Evolutionary conservation across 768 basidiomycete species (phyloP).

Genomic region (Stropharia rugosoannulata): DNA sequence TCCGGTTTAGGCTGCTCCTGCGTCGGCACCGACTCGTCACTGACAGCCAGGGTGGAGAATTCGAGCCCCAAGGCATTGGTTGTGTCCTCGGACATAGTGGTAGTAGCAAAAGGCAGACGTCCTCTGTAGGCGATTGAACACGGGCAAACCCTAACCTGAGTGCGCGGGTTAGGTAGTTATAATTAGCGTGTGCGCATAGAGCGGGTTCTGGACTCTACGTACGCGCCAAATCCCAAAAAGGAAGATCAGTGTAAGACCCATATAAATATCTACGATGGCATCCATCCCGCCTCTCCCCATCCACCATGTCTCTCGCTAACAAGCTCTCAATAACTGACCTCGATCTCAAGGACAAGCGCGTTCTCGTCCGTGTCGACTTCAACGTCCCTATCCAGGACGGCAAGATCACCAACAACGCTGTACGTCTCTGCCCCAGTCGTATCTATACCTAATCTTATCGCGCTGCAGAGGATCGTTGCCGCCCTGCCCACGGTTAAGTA

Average conservation of each 20-base stretch:
- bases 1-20: background rate
- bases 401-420: constrained; percentile 95
- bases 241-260: constrained; percentile 10
- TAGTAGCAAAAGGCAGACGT: constrained; percentile 9
- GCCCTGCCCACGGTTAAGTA: constrained; percentile 95
- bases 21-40: constrained; percentile 3
- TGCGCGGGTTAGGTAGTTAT: background rate
- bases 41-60: constrained; percentile 40
- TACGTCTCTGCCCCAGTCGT: constrained; percentile 40
- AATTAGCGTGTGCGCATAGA: no score
- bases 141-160: constrained; percentile 29
- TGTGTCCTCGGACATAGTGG: constrained; percentile 35
- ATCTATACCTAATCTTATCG: constrained; percentile 12
- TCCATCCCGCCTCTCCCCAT: constrained; percentile 16
- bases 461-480: constrained; percentile 86
- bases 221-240: constrained; percentile 13
- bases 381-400: constrained; percentile 91
- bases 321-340: constrained; percentile 94
- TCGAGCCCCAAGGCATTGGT: constrained; percentile 71
- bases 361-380: constrained; percentile 95
- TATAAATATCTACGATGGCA: constrained; percentile 24
- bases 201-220: background rate
- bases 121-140: background rate
- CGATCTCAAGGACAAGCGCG: constrained; percentile 82
- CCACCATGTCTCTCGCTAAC: constrained; percentile 88